These are phyloP conservation scores for Urochloa ruziziensis DNA, from an alignment of 176 grass and related monocot genomes.

Conservation along the genomic window DNA sequence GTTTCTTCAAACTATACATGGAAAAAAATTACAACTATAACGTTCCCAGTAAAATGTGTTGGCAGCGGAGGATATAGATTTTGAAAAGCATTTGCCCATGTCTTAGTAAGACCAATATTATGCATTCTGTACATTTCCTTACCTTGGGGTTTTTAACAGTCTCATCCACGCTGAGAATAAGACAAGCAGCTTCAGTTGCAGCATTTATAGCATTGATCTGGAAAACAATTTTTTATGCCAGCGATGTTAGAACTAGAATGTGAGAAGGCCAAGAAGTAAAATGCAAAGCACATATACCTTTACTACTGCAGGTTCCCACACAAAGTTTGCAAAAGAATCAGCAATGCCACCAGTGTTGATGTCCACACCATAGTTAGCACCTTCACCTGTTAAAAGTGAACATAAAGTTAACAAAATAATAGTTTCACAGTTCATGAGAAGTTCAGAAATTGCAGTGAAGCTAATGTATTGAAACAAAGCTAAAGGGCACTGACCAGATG, in stretches of 20 bases:
- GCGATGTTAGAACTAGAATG: neutral
- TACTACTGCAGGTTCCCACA: conserved; percentile 98
- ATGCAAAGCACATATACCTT: conserved; percentile 55
- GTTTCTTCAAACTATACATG: neutral
- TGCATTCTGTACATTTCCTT: neutral
- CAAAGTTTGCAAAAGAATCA: conserved; percentile 94
- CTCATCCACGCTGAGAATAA: conserved; percentile 76
- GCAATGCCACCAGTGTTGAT: conserved; percentile 90
- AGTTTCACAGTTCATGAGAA: neutral
- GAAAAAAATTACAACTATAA: neutral
- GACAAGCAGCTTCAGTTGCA: conserved; percentile 69
- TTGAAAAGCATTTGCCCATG: neutral
- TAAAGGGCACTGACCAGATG: conserved; percentile 55
- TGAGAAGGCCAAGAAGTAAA: neutral
- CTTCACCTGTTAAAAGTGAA: conserved; percentile 56
- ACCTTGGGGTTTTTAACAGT: conserved; percentile 82
- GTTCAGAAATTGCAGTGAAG: neutral
- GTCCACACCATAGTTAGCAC: conserved; percentile 95
- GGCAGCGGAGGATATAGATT: neutral
- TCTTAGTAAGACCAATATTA: neutral
- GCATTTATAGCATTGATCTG: conserved; percentile 86
- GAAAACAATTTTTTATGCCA: conserved; percentile 1
- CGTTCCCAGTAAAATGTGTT: neutral
- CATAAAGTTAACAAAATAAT: neutral
- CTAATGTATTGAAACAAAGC: conserved; percentile 14